A percentile compares a stretch with the other conserved stretches of the same genome.
phyloP scores from a whole-genome alignment of 176 grass and related monocot genomes.

The Oryza meyeriana region DNA sequence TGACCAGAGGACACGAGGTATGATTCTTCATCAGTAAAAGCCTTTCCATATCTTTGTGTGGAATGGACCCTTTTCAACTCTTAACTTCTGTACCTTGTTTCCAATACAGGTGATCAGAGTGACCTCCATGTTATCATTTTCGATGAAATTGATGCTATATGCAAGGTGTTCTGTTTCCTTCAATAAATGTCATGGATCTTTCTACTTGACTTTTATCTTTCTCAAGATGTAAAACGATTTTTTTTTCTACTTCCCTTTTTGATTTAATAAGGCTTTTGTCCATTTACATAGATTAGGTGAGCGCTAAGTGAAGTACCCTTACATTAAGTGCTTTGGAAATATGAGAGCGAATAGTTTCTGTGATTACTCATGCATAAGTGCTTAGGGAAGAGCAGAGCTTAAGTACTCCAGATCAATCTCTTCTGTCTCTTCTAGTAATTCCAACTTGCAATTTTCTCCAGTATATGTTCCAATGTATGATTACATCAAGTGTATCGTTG shows the following conservation, averaged over 20 bases:
- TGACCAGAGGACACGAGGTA: slow-evolving; percentile 73
- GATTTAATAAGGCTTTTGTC: background rate
- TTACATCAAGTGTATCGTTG: background rate
- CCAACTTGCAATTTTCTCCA: slow-evolving; percentile 8
- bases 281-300: too few species aligned
- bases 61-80: background rate
- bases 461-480: background rate
- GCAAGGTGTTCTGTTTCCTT: slow-evolving; percentile 44
- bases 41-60: slow-evolving; percentile 21
- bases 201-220: slow-evolving; percentile 3
- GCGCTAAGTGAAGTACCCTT: background rate
- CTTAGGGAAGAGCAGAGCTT: background rate
- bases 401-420: background rate
- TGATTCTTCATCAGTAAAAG: slow-evolving; percentile 15
- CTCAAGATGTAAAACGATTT: background rate
- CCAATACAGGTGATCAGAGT: slow-evolving; percentile 79
- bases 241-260: background rate
- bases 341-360: background rate
- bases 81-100: slow-evolving; percentile 7
- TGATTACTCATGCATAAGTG: background rate
- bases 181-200: background rate
- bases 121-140: slow-evolving; percentile 97
- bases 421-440: slow-evolving; percentile 5
- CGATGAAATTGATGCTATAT: slow-evolving; percentile 99
- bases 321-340: background rate